Percentiles rank a stretch among this genome's conserved stretches.
Conservation (phyloP, 495 filamentous ascomycete species). For the Aspergillus saccharolyticus region DNA sequence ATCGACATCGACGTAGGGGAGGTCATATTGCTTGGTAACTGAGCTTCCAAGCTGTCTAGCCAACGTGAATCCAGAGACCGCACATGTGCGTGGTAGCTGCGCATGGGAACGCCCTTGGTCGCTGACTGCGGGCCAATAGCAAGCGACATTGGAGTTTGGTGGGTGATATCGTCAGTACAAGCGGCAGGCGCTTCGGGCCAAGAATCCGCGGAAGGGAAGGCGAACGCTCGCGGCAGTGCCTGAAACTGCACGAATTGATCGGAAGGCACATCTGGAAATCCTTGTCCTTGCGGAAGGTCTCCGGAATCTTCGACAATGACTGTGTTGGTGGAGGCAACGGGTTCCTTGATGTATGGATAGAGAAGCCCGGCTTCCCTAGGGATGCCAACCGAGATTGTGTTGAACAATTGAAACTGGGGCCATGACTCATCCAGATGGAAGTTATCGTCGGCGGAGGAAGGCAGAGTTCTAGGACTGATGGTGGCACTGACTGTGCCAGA, state of each 20-base stretch:
- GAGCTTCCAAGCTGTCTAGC: constrained; percentile 35
- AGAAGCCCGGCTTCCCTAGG: constrained; percentile 35
- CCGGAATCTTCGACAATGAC: constrained; percentile 41
- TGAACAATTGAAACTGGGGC: constrained; percentile 40
- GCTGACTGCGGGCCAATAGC: constrained; percentile 22
- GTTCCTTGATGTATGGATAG: constrained; percentile 36
- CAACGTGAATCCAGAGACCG: constrained; percentile 37
- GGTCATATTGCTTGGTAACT: constrained; percentile 31
- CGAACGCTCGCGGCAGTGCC: constrained; percentile 32
- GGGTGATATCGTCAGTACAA: constrained; percentile 21
- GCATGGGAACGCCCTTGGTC: constrained; percentile 20
- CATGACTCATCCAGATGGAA: constrained; percentile 40
- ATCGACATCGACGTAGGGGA: constrained; percentile 23
- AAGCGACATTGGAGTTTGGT: constrained; percentile 20
- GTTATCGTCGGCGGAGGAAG: constrained; percentile 42
- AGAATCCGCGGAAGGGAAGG: constrained; percentile 26
- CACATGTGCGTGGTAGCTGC: constrained; percentile 25
- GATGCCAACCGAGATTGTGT: constrained; percentile 31
- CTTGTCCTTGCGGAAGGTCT: constrained; percentile 31
- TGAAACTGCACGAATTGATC: constrained; percentile 34
- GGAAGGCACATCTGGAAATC: constrained; percentile 28
- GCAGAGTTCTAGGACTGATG: constrained; percentile 40
- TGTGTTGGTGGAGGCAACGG: constrained; percentile 23
- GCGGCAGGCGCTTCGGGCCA: constrained; percentile 27
- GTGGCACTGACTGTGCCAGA: constrained; percentile 39